Percentiles rank a stretch among this genome's conserved stretches.
Conservation (phyloP, 306 rosid species). For the Rubus idaeus region DNA sequence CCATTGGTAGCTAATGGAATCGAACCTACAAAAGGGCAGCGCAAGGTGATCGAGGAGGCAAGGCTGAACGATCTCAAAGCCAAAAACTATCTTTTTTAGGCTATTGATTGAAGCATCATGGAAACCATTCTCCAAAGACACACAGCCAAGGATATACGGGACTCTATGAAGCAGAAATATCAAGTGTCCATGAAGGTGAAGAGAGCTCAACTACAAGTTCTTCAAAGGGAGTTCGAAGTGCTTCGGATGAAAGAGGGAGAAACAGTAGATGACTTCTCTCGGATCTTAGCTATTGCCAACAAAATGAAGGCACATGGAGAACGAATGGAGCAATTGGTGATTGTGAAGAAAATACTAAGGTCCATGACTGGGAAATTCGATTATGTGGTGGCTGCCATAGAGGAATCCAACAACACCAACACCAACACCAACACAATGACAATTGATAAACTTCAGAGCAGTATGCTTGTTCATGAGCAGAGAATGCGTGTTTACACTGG, state of each 20-base stretch:
- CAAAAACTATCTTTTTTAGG: neutral
- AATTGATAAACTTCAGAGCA: neutral
- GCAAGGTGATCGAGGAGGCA: neutral
- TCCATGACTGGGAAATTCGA: neutral
- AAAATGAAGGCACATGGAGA: neutral
- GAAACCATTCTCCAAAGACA: neutral
- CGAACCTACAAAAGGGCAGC: neutral
- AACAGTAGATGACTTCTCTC: neutral
- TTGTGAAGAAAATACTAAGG: neutral
- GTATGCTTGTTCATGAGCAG: constrained; percentile 1
- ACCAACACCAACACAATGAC: neutral
- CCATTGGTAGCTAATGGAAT: neutral
- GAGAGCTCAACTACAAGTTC: neutral
- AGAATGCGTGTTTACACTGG: neutral
- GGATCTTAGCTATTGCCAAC: neutral
- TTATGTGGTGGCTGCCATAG: neutral
- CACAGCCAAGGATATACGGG: neutral
- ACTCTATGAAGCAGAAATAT: neutral
- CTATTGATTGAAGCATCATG: neutral
- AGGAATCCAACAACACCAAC: neutral
- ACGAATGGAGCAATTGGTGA: neutral
- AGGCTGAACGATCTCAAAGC: neutral
- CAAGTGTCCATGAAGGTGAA: neutral
- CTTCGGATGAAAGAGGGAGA: neutral
- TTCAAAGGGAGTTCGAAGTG: neutral